These are phyloP conservation scores for Cyclotella kingstonii DNA, from an alignment of 108 stramenopile species.

Conservation along the genomic window DNA sequence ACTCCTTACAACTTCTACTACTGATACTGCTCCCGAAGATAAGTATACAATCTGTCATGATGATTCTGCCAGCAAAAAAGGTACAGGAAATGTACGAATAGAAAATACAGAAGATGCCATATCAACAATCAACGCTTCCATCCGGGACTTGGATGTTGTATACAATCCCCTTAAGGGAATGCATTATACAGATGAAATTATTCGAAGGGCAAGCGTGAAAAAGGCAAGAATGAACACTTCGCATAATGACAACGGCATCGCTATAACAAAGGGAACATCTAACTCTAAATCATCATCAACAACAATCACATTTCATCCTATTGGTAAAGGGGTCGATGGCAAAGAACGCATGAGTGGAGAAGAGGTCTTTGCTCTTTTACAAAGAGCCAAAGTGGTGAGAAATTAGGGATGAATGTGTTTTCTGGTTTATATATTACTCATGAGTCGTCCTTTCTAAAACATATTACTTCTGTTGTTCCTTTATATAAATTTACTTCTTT, in stretches of 20 bases:
- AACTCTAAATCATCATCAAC: neutral
- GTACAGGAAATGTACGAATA: neutral
- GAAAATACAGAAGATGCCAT: neutral
- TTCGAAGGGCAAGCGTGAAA: conserved; percentile 23
- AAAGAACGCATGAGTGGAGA: conserved; percentile 42
- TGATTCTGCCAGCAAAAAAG: neutral
- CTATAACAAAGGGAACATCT: too few species aligned
- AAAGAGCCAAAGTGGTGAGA: conserved; percentile 48
- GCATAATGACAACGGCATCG: too few species aligned
- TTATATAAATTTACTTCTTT: conserved; percentile 1
- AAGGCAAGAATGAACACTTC: conserved; percentile 20
- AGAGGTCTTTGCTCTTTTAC: conserved; percentile 41
- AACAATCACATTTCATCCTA: conserved; percentile 34
- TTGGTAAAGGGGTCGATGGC: conserved; percentile 37
- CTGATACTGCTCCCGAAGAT: neutral
- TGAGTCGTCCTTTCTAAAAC: too few species aligned
- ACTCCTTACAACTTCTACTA: neutral
- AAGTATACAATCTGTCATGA: neutral
- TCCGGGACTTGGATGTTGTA: conserved; percentile 41
- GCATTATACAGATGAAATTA: conserved; percentile 55
- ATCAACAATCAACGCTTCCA: too few species aligned
- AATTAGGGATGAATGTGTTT: too few species aligned
- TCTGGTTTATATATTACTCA: too few species aligned
- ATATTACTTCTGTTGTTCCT: neutral
- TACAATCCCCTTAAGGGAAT: conserved; percentile 59